These are phyloP conservation scores for Phaeosphaeria sp. DNA, from an alignment of 2,329 filamentous ascomycete species.

Conservation along the genomic window DNA sequence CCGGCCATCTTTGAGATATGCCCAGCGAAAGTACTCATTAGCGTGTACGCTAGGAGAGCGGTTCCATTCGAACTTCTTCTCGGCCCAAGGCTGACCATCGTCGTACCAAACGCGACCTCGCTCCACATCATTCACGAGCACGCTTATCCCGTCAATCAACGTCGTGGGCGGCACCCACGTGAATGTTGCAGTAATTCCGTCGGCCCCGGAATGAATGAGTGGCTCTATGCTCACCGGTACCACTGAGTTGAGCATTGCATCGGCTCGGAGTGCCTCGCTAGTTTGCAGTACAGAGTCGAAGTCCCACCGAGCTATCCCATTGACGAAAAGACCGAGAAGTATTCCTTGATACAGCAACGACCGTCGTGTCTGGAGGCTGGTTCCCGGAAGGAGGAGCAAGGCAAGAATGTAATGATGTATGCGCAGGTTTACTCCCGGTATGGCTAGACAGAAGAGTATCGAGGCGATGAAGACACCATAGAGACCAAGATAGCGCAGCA, in stretches of 20 bases:
- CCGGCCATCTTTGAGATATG: conserved; percentile 34
- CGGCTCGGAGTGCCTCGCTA: conserved; percentile 69
- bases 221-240: conserved; percentile 57
- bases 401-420: conserved; percentile 73
- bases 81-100: conserved; percentile 14
- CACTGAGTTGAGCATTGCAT: conserved; percentile 60
- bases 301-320: conserved; percentile 47
- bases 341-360: conserved; percentile 46
- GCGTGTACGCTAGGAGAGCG: conserved; percentile 49
- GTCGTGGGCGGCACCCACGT: conserved; percentile 53
- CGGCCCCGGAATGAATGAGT: conserved; percentile 21
- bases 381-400: conserved; percentile 45
- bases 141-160: conserved; percentile 73
- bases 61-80: conserved; percentile 29
- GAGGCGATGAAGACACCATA: conserved; percentile 72
- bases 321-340: conserved; percentile 45
- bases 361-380: conserved; percentile 43
- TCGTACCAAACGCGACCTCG: conserved; percentile 50
- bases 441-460: conserved; percentile 71
- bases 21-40: conserved; percentile 47
- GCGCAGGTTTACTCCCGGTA: conserved; percentile 80
- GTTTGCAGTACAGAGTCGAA: conserved; percentile 77
- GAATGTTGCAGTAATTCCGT: conserved; percentile 65
- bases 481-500: conserved; percentile 77
- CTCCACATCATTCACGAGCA: conserved; percentile 86